Percentiles rank a stretch among this genome's conserved stretches.
Conservation (phyloP, 2,329 filamentous ascomycete genomes). For the Sarocladium oryzae region DNA sequence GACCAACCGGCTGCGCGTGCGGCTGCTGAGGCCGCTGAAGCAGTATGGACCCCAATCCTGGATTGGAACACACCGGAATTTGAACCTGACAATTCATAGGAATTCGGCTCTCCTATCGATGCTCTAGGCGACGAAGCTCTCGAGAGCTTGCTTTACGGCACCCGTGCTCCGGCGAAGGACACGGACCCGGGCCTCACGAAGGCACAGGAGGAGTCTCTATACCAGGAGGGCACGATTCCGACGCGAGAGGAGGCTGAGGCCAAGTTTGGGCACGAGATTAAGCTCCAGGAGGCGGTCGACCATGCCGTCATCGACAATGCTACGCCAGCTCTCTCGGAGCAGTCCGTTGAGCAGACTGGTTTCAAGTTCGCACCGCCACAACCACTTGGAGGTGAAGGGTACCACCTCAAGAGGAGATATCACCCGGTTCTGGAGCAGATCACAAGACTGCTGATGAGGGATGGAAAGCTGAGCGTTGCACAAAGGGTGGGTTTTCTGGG, state of each 20-base stretch:
- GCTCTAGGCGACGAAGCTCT: slow-evolving; percentile 29
- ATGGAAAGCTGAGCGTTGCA: slow-evolving; percentile 87
- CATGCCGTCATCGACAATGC: slow-evolving; percentile 11
- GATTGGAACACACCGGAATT: not conserved
- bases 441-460: slow-evolving; percentile 82
- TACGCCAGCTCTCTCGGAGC: not conserved
- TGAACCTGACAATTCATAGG: not conserved
- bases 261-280: slow-evolving; percentile 2
- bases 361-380: slow-evolving; percentile 72
- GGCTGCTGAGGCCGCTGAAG: slow-evolving; percentile 9
- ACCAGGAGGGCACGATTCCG: slow-evolving; percentile 35
- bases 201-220: slow-evolving; percentile 38
- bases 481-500: slow-evolving; percentile 74
- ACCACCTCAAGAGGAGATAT: slow-evolving; percentile 73
- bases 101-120: slow-evolving; percentile 9
- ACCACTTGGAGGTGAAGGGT: slow-evolving; percentile 15
- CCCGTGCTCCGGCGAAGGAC: slow-evolving; percentile 23
- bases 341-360: slow-evolving; percentile 30
- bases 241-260: slow-evolving; percentile 26
- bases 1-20: not conserved
- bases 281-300: slow-evolving; percentile 1
- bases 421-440: slow-evolving; percentile 80
- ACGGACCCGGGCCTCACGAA: slow-evolving; percentile 29
- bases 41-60: slow-evolving; percentile 14
- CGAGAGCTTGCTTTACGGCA: slow-evolving; percentile 30